Base-by-base conservation (phyloP, 2,329 filamentous ascomycete species). In the Cordyceps fumosorosea region DNA sequence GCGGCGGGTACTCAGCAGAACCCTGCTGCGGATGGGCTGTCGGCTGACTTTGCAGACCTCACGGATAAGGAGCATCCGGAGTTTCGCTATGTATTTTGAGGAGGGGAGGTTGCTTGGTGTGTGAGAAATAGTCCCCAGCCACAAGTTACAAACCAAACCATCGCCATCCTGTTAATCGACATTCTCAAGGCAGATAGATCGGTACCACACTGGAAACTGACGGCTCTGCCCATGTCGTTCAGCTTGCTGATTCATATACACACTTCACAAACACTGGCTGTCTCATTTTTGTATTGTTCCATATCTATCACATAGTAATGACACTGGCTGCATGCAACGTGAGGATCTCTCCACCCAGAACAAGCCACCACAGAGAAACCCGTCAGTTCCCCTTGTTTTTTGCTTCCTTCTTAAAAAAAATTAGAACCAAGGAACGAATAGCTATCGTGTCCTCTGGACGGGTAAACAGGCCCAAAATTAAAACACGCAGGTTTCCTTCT, bases 221-320 rank as follows among this genome's bases (percentile, higher is more conserved):
- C 29, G 8, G 6, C 8, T 3, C 29, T 29, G 5, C 29, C 29
- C 29, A 29, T 29, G 29, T 7, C 29, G 8, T 29, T 29, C 29
- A 7, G 3, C 29, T 29, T 29, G 5, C 8, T 29, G 29, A 29
- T 29, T 1, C 8, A 29, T 29, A 29, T 29, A 29, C 29, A 29
- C 29, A 29, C n/a, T n/a, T n/a, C 29, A 29, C 29, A 29, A 29
- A 34, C 29, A 52, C 26, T n/a, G 50, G 16, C 45, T 56, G 58
- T 64, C 44, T 50, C 62, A 45, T 56, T 57, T 62, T 56, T 29
- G 16, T 42, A 47, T 59, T 54, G 26, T 61, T 63, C 56, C 56
- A 54, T 60, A 61, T 63, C 50, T 63, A 63, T 61, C 57, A 55
- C 52, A 52, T 60, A 61, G 58, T 62, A 62, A 61, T 53, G 37